Evolutionary conservation across 2,329 filamentous ascomycete genomes (phyloP).

Genomic region (Aspergillus versicolor): DNA sequence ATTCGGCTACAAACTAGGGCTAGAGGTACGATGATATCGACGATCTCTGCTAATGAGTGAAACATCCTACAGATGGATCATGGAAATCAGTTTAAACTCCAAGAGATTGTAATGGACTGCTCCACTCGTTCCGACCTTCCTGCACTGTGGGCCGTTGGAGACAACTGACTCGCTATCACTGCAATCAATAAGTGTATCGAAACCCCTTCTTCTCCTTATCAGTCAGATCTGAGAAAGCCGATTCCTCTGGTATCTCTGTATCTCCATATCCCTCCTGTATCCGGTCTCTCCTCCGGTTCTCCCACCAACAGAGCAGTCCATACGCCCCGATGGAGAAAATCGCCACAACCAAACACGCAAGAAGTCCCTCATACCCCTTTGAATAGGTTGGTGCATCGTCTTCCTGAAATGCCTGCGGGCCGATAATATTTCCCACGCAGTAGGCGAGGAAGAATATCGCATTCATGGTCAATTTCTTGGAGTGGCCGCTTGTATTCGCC

Average conservation of each 20-base stretch:
- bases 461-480: constrained; percentile 7
- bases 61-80: too few relatives aligned
- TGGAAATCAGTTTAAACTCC: too few relatives aligned
- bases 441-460: constrained; percentile 3
- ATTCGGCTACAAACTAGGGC: too few relatives aligned
- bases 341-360: constrained; percentile 4
- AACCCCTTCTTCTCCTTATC: constrained; percentile 4
- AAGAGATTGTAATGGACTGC: background rate
- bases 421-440: constrained; percentile 46
- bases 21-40: too few relatives aligned
- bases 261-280: background rate
- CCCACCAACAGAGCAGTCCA: background rate
- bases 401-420: constrained; percentile 45
- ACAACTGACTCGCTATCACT: too few relatives aligned
- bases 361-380: background rate
- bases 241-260: background rate
- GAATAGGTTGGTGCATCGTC: constrained; percentile 25
- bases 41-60: too few relatives aligned
- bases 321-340: constrained; percentile 1
- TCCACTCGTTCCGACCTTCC: constrained; percentile 8
- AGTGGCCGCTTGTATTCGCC: constrained; percentile 6
- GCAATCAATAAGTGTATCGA: constrained; percentile 1
- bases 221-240: constrained; percentile 3
- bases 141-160: background rate
- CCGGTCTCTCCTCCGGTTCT: background rate